Percentiles rank a stretch among this genome's conserved stretches.
Conservation (phyloP, 192 early-diverging fungal species). For the Entophlyctis luteolus region DNA sequence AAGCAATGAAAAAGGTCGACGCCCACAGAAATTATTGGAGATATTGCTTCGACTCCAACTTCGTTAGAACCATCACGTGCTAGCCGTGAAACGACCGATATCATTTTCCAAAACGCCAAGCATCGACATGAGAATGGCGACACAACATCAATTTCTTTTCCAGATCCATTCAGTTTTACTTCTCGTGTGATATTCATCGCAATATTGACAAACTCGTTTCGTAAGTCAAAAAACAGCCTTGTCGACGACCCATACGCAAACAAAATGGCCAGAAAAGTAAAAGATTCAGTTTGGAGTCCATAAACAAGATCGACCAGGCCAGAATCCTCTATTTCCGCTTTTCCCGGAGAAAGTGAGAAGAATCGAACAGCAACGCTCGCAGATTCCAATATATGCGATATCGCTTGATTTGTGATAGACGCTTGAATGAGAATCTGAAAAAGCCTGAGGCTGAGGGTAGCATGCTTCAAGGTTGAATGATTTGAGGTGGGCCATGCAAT, state of each 20-base stretch:
- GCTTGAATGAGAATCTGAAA: neutral
- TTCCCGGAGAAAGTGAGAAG: neutral
- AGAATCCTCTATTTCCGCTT: neutral
- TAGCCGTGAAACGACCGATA: neutral
- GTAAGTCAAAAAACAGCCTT: neutral
- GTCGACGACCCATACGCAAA: neutral
- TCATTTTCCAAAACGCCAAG: slow-evolving; percentile 5
- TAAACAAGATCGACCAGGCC: no score
- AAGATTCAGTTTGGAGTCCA: neutral
- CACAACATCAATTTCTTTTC: neutral
- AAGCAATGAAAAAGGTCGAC: neutral
- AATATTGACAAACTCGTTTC: slow-evolving; percentile 4
- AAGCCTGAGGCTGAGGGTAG: neutral
- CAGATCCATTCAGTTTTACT: neutral
- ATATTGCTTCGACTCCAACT: neutral
- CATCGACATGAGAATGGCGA: neutral
- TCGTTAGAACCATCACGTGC: neutral
- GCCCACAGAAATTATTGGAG: neutral
- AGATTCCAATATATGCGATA: neutral
- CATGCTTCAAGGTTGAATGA: neutral
- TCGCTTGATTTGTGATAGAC: neutral
- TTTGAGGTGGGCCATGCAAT: neutral
- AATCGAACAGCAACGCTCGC: neutral
- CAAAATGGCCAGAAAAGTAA: neutral
- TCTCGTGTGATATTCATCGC: neutral